Evolutionary conservation across 2,329 filamentous ascomycete genomes (phyloP).

Genomic region (Dothideomycetes sp.): DNA sequence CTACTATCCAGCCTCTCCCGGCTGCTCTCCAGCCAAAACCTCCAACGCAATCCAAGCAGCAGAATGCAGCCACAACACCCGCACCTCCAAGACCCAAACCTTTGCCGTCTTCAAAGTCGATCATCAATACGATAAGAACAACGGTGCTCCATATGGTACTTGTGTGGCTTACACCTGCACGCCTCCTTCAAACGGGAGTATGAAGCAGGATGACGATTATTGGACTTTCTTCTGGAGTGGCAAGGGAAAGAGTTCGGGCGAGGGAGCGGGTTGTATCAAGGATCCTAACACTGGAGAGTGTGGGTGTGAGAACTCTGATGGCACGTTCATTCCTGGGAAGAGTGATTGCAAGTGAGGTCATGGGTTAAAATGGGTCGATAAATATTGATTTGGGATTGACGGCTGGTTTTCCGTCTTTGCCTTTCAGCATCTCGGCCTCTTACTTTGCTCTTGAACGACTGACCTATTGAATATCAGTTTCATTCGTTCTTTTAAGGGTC

Average conservation of each 20-base stretch:
- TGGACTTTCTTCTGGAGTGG: conserved; percentile 34
- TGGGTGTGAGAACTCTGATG: conserved; percentile 36
- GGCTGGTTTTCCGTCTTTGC: neutral
- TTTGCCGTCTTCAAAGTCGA: conserved; percentile 36
- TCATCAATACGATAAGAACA: conserved; percentile 35
- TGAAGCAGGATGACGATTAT: conserved; percentile 27
- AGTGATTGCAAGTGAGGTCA: conserved; percentile 11
- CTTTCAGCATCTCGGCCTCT: too few relatives aligned
- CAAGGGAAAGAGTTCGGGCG: conserved; percentile 24
- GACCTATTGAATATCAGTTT: too few relatives aligned
- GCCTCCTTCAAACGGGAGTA: conserved; percentile 23
- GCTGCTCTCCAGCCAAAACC: conserved; percentile 25
- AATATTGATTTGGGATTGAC: neutral
- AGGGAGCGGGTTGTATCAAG: conserved; percentile 32
- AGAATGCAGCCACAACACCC: conserved; percentile 36
- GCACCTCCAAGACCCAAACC: conserved; percentile 28
- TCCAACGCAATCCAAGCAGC: conserved; percentile 34
- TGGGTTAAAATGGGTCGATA: too few relatives aligned
- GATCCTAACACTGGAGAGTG: conserved; percentile 31
- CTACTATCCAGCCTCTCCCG: conserved; percentile 22
- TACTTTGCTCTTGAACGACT: too few relatives aligned
- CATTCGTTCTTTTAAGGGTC: too few relatives aligned
- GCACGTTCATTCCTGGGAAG: conserved; percentile 28
- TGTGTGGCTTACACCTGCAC: conserved; percentile 36
- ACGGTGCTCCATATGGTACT: conserved; percentile 42